These are phyloP conservation scores for Erigeron philadelphicus DNA, from an alignment of 140 eudicot genomes.

Conservation along the genomic window DNA sequence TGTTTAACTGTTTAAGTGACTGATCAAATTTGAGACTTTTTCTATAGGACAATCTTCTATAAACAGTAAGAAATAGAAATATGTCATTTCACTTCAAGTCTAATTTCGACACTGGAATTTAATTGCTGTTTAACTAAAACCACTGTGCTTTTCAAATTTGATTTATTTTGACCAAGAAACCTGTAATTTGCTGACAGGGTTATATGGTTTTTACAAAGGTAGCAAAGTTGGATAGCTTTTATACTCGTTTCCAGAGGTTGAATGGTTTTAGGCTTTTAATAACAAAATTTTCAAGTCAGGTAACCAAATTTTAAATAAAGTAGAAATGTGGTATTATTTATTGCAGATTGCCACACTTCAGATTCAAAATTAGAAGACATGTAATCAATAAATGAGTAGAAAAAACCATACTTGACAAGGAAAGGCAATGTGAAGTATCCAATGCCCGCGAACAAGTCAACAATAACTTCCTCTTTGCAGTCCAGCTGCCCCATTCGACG, in stretches of 20 bases:
- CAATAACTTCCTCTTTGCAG: constrained; percentile 76
- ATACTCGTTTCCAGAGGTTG: background rate
- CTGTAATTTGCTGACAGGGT: background rate
- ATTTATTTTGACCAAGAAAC: no score
- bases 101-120: no score
- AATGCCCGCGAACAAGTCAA: constrained; percentile 89
- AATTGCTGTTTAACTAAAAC: no score
- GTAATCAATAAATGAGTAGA: constrained; percentile 10
- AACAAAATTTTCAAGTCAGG: background rate
- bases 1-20: background rate
- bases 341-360: background rate
- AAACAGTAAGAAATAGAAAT: background rate
- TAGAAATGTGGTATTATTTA: background rate
- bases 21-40: no score
- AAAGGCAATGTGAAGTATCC: constrained; percentile 88
- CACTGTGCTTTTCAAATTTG: no score
- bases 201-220: background rate
- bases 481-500: constrained; percentile 71
- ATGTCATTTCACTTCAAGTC: background rate
- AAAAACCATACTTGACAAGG: constrained; percentile 62
- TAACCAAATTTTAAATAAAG: background rate
- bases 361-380: background rate
- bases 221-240: background rate
- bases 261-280: background rate
- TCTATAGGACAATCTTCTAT: background rate